Evolutionary conservation across 2,329 filamentous ascomycete genomes (phyloP).

Genomic region (Fusarium fracticaudum): DNA sequence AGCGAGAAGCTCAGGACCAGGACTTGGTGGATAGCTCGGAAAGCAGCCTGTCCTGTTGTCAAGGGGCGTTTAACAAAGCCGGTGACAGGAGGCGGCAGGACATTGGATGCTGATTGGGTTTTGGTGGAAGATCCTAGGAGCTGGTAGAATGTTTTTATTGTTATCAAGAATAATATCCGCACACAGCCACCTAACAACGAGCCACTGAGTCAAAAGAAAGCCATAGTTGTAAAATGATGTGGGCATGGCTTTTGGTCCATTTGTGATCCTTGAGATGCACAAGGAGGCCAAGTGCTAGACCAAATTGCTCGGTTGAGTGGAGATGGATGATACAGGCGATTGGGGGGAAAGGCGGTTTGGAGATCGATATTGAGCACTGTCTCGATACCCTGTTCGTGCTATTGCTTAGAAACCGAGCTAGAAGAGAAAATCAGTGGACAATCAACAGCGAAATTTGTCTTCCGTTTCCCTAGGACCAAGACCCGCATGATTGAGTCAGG

Average conservation of each 20-base stretch:
- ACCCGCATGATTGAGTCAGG: slow-evolving; percentile 35
- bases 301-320: slow-evolving; percentile 32
- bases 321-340: slow-evolving; percentile 21
- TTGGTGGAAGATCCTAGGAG: slow-evolving; percentile 1
- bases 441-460: slow-evolving; percentile 35
- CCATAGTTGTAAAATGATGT: slow-evolving; percentile 1
- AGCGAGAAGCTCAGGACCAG: slow-evolving; percentile 37
- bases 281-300: slow-evolving; percentile 24
- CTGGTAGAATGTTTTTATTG: slow-evolving; percentile 27
- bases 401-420: slow-evolving; percentile 1
- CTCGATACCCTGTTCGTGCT: slow-evolving; percentile 25
- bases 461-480: slow-evolving; percentile 12
- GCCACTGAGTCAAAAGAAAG: not conserved
- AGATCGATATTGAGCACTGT: slow-evolving; percentile 40
- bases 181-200: slow-evolving; percentile 12
- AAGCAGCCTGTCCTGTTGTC: slow-evolving; percentile 25
- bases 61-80: slow-evolving; percentile 37
- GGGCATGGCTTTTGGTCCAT: slow-evolving; percentile 21
- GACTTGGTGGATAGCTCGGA: slow-evolving; percentile 35
- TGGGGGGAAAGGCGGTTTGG: slow-evolving; percentile 29
- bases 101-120: slow-evolving; percentile 30
- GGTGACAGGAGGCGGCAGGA: slow-evolving; percentile 28
- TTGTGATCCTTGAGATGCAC: not conserved
- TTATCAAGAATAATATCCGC: slow-evolving; percentile 6
- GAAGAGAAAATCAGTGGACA: slow-evolving; percentile 26